Evolutionary conservation across 129 eudicot genomes (phyloP), one percentile per base, ranked within the genome.

Genomic region (Escallonia rubra): DNA sequence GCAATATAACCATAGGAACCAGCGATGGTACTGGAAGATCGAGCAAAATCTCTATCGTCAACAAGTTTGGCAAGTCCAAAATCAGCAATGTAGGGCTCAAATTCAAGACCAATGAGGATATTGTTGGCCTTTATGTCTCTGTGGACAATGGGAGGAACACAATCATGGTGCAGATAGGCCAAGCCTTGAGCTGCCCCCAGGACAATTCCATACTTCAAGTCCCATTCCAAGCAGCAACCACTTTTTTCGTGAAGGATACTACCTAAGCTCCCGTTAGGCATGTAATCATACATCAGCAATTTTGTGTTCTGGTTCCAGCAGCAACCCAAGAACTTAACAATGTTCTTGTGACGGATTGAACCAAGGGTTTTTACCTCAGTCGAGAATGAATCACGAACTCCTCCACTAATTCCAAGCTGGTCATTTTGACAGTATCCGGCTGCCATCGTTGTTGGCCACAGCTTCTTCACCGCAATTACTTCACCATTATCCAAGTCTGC

Each of bases 1-100:
- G 99, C 99, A 8, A 94, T 94, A 60, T 94, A 94, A 14, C 99
- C 99, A 61, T 86, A 94, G 11, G 99, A 94, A 49, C 99, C 99
- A 39, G 97, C 99, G 52, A 94, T 78, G 0, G 96, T 89, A 57
- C 82, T 89, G 69, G 99, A 94, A 41, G 95, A 93, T n/a, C 95
- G 79, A 14, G 83, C 88, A 68, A 84, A 94, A 75, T 89, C 93
- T 14, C 81, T 74, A 76, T 84, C 92, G 41, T 85, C 95, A 14
- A 87, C 95, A 56, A 89, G 96, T 76, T 94, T 94, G 3, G 99
- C 99, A 38, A 94, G 84, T 10, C 99, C 99, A 66, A 94, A 94
- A 79, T 94, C 99, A 41, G 99, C 99, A 69, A 94, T 94, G 16
- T 89, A 94, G 7, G 99, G 90, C 80, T 89, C 97, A 69, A 86